Percentiles rank a stretch among this genome's conserved stretches.
These are phyloP conservation scores for Massospora cicadina DNA, from an alignment of 371 early-diverging fungal species.

Conservation along the genomic window DNA sequence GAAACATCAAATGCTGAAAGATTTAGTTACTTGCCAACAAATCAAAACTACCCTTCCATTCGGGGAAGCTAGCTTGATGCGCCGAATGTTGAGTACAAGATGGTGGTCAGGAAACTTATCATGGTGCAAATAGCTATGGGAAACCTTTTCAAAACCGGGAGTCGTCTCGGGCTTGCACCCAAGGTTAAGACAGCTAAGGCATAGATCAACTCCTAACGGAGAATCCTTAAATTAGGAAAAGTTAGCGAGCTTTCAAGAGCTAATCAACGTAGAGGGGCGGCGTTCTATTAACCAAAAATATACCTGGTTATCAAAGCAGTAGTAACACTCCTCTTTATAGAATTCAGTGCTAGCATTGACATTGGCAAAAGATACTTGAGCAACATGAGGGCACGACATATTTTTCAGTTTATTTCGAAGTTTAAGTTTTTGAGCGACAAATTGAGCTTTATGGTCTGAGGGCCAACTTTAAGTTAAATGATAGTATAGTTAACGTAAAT, in stretches of 20 bases:
- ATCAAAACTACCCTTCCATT: slow-evolving; percentile 15
- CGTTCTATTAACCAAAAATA: not conserved
- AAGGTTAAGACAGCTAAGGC: slow-evolving; percentile 82
- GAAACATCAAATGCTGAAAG: slow-evolving; percentile 15
- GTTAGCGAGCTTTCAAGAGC: no score
- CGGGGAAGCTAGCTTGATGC: slow-evolving; percentile 26
- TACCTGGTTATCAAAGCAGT: slow-evolving; percentile 81
- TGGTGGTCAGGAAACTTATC: slow-evolving; percentile 44
- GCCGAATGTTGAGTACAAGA: slow-evolving; percentile 67
- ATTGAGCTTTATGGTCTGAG: not conserved
- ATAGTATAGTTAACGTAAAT: no score
- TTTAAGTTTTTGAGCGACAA: not conserved
- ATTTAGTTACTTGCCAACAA: not conserved
- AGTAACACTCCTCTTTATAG: slow-evolving; percentile 87
- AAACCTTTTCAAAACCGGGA: slow-evolving; percentile 20
- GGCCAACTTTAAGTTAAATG: no score
- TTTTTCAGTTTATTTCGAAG: not conserved
- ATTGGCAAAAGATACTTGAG: not conserved
- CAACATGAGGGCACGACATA: not conserved
- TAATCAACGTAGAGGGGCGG: not conserved
- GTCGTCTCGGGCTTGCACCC: slow-evolving; percentile 34
- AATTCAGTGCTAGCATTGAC: not conserved
- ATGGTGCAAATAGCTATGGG: slow-evolving; percentile 60
- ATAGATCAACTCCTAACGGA: slow-evolving; percentile 70
- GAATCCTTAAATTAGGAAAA: slow-evolving; percentile 27